phyloP scores from a whole-genome alignment of 148 eudicot genomes.

The Rhododendron ovatum region DNA sequence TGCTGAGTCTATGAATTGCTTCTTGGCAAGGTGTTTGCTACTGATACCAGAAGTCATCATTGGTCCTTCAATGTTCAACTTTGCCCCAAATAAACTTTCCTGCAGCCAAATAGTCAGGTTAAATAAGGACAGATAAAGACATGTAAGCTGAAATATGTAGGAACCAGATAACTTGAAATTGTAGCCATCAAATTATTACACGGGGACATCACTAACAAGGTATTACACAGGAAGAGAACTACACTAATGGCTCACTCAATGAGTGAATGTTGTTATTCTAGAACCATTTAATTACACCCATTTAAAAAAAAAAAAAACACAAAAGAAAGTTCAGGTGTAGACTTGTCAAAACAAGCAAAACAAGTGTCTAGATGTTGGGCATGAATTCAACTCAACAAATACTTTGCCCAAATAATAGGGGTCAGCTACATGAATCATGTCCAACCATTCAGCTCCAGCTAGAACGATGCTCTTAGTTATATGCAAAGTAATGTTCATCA shows the following conservation, averaged over 20 bases:
- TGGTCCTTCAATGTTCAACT: constrained; percentile 62
- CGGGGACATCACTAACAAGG: too few species aligned
- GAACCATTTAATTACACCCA: too few species aligned
- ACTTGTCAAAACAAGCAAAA: not conserved
- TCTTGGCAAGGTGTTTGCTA: constrained; percentile 54
- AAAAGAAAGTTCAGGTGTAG: not conserved
- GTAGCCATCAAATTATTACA: not conserved
- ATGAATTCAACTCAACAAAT: too few species aligned
- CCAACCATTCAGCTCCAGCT: too few species aligned
- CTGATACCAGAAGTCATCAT: constrained; percentile 44
- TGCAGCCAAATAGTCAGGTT: constrained; percentile 13
- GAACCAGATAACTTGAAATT: not conserved
- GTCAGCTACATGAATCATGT: too few species aligned
- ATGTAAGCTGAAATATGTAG: not conserved
- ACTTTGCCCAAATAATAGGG: too few species aligned
- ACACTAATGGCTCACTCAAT: too few species aligned
- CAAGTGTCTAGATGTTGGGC: not conserved
- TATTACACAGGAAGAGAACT: too few species aligned
- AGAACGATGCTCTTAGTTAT: too few species aligned
- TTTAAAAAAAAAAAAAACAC: too few species aligned
- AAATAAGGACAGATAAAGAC: not conserved
- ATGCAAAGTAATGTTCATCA: too few species aligned
- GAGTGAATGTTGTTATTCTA: too few species aligned
- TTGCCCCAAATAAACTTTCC: constrained; percentile 61
- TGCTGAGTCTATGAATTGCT: constrained; percentile 52